Percentiles rank a stretch among this genome's conserved stretches.
phyloP scores from a whole-genome alignment of 441 rosid genomes.

The Syzygium syzygioides region DNA sequence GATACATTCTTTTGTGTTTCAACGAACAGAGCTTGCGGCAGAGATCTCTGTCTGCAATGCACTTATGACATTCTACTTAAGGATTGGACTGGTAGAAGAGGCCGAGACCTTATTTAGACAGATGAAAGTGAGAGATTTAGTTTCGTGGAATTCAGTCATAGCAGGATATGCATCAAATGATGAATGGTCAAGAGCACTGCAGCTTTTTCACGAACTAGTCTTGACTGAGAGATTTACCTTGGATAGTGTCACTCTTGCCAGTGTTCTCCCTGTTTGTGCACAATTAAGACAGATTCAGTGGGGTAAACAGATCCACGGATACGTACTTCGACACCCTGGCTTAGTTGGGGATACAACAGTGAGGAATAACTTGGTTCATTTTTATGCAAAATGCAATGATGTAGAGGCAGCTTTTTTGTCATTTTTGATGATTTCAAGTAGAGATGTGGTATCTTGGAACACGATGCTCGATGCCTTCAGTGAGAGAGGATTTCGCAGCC shows the following conservation, averaged over 20 bases:
- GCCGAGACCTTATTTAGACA: constrained; percentile 52
- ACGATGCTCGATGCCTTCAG: constrained; percentile 58
- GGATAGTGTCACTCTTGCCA: constrained; percentile 53
- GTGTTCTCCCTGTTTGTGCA: constrained; percentile 69
- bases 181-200: constrained; percentile 54
- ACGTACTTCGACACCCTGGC: constrained; percentile 42
- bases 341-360: constrained; percentile 48
- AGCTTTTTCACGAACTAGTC: constrained; percentile 44
- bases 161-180: constrained; percentile 62
- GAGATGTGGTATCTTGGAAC: constrained; percentile 88
- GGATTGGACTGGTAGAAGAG: constrained; percentile 41
- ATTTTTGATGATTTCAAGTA: constrained; percentile 43
- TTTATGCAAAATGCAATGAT: constrained; percentile 56
- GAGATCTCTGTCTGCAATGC: constrained; percentile 66
- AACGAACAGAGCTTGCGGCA: constrained; percentile 34
- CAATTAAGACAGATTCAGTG: constrained; percentile 26
- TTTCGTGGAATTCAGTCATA: constrained; percentile 80
- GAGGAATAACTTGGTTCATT: constrained; percentile 57
- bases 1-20: constrained; percentile 55
- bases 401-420: constrained; percentile 40
- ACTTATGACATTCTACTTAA: constrained; percentile 61
- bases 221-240: constrained; percentile 24
- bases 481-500: constrained; percentile 22
- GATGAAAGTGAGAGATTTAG: constrained; percentile 66
- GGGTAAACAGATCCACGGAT: constrained; percentile 63